Base-by-base conservation (phyloP, 129 eudicot genomes). In the Ambrosia trifida region DNA sequence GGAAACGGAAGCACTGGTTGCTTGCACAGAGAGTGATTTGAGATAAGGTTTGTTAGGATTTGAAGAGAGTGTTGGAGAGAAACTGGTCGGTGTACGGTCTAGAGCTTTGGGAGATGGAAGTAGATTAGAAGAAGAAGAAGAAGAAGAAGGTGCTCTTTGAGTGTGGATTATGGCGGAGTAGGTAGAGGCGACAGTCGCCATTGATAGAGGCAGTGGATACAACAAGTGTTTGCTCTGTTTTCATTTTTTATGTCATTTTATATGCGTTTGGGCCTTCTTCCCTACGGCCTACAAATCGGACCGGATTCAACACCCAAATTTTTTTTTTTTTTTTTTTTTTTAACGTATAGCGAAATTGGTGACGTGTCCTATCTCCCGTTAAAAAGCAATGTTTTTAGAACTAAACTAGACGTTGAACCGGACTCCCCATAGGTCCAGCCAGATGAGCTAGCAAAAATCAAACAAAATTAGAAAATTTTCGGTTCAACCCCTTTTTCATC, bases 151-250 rank as follows among this genome's bases (percentile, higher is more conserved):
- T 24, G 68, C 11, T 31, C 7, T 68, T 13, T 66, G 78, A 57
- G 53, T 16, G 45, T 53, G 79, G 36, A 74, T 50, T 74, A 51
- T 50, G 57, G 80, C 65, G 66, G 81, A 65, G 71, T 51, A 52
- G 17, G 83, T 77, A 43, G 88, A 38, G 14, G 78, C 76, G 13
- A 80, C 71, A 13, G 85, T 81, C 78, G 88, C 85, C 88, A 84
- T 84, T 20, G n/a, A n/a, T n/a, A 28, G 38, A 57, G 64, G 58
- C 0, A 5, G 31, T 11, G 10, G 16, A n/a, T 1, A 7, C 6
- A 7, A 32, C 16, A 61, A 58, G 5, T 58, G 64, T 11, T 10
- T 12, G n/a, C 14, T 56, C 16, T 28, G 63, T 56, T 24, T 24
- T 24, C 28, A 24, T 0, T 24, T 1, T 24, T 24, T 24, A 24